These are phyloP conservation scores for Boletellus ananiceps DNA, from an alignment of 768 basidiomycete genomes.

Conservation along the genomic window DNA sequence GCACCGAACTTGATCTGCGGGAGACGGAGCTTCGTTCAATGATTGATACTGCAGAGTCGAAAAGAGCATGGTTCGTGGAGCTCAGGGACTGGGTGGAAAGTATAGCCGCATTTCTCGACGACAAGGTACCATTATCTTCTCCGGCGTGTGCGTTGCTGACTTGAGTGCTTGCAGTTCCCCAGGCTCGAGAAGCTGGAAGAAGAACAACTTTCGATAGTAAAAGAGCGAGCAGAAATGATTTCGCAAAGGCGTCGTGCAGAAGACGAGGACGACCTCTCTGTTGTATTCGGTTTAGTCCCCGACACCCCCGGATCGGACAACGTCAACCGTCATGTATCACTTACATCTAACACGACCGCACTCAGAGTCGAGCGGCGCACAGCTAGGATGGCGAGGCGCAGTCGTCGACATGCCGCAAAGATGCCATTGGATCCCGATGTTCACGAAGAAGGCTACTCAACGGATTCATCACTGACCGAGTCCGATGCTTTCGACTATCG, in stretches of 20 bases:
- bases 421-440: conserved; percentile 20
- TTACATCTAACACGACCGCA: conserved; percentile 42
- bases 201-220: conserved; percentile 66
- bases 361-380: conserved; percentile 51
- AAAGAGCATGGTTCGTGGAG: conserved; percentile 75
- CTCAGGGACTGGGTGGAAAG: conserved; percentile 81
- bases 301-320: conserved; percentile 37
- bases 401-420: conserved; percentile 37
- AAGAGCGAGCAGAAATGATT: conserved; percentile 70
- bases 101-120: conserved; percentile 81
- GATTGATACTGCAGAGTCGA: conserved; percentile 69
- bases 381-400: conserved; percentile 55
- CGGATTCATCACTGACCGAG: conserved; percentile 68
- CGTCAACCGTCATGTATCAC: conserved; percentile 52
- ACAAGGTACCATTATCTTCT: conserved; percentile 54
- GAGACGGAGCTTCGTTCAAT: conserved; percentile 73
- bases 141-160: neutral
- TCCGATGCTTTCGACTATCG: conserved; percentile 68
- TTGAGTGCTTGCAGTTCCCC: conserved; percentile 52
- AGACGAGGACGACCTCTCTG: conserved; percentile 73
- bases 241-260: conserved; percentile 64
- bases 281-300: conserved; percentile 57
- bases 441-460: conserved; percentile 80
- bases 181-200: conserved; percentile 72
- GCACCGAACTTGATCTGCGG: conserved; percentile 56